Base-by-base conservation (phyloP, 345 rosid genomes). In the Geranium brycei region DNA sequence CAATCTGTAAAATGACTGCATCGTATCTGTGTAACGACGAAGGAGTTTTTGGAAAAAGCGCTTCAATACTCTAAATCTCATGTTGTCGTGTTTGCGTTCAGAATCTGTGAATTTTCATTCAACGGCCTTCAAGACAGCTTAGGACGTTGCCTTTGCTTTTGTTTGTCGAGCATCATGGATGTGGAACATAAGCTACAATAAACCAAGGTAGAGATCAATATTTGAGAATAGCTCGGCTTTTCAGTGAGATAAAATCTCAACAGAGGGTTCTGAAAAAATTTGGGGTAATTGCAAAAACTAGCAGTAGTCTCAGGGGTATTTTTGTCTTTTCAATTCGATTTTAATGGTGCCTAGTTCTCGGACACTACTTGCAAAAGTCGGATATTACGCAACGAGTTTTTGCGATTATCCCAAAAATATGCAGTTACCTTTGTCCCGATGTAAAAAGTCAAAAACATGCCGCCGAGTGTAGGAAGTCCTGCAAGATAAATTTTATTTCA, bases 161-260 rank as follows among this genome's bases (percentile, higher is more conserved):
- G 68, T 75, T 67, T 72, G 75, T 71, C 81, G 72, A 61, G 82
- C 75, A 61, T 83, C 83, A 47, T 73, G 68, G 7, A 87, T 76
- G 65, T 85, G 87, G 62, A 85, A 83, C 87, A 82, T 91, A 66
- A 91, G 86, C 97, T 91, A 79, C 80, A 76, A 53, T 67, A 62
- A 4, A 53, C 64, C 31, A 51, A 17, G 23, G 61, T 41, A 31
- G 23, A n/a, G 41, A 57, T 58, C n/a, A 58, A 11, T 19, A 41
- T 72, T 66, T 13, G 56, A 13, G 32, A 57, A 5, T 69, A n/a
- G 15, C 19, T 1, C 18, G 15, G 16, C 38, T 6, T 4, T 47
- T 47, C 11, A 16, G 32, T 23, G 19, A 3, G 17, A 66, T n/a
- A 30, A 17, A 47, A 31, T 23, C 28, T 23, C 28, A 23, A 23